These are phyloP conservation scores for Inosperma sp. DNA, from an alignment of 768 basidiomycete genomes.

Conservation along the genomic window DNA sequence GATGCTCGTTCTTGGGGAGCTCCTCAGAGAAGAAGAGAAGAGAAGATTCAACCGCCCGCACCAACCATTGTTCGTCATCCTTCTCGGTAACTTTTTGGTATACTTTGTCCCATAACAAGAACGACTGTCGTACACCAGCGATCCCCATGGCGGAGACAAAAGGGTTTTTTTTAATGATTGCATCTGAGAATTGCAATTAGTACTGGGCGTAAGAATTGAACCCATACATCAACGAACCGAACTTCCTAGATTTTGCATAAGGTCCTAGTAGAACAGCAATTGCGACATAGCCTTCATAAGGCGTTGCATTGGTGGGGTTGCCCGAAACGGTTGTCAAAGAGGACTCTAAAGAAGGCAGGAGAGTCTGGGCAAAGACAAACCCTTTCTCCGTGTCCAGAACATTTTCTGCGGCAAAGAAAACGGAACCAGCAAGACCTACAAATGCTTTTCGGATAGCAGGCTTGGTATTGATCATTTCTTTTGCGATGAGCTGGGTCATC, in stretches of 20 bases:
- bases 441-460: conserved; percentile 56
- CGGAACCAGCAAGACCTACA: conserved; percentile 53
- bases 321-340: conserved; percentile 61
- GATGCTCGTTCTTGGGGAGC: conserved; percentile 45
- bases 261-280: conserved; percentile 64
- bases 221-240: conserved; percentile 40
- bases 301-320: conserved; percentile 62
- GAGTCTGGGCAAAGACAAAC: conserved; percentile 45
- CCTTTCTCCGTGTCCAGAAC: conserved; percentile 40
- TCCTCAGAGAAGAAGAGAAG: conserved; percentile 46
- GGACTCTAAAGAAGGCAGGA: conserved; percentile 62
- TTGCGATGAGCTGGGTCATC: conserved; percentile 47
- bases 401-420: conserved; percentile 47
- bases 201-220: conserved; percentile 10
- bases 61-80: conserved; percentile 72
- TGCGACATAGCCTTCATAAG: conserved; percentile 83
- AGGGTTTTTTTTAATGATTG: conserved; percentile 45
- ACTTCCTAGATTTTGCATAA: conserved; percentile 43
- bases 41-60: conserved; percentile 56
- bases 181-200: conserved; percentile 27
- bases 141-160: conserved; percentile 45
- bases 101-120: conserved; percentile 83
- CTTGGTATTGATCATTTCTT: conserved; percentile 71
- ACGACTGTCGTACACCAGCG: conserved; percentile 66
- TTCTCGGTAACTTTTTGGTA: conserved; percentile 64